A percentile compares a stretch with the other conserved stretches of the same genome.
Evolutionary conservation across 2,329 filamentous ascomycete species (phyloP).

Genomic region (Microsporum canis): DNA sequence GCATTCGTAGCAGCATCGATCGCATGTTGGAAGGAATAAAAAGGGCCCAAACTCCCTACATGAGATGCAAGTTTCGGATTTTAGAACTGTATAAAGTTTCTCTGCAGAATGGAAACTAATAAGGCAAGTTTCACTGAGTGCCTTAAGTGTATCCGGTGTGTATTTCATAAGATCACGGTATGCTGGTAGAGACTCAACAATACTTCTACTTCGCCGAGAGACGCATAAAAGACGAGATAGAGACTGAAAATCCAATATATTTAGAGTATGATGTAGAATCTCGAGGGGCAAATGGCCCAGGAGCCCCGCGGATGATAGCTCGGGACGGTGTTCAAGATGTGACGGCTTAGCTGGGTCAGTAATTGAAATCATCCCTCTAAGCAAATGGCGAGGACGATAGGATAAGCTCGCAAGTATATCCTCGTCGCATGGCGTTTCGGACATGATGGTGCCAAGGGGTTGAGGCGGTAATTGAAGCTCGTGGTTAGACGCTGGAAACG

Average conservation of each 20-base stretch:
- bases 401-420: background rate
- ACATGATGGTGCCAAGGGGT: background rate
- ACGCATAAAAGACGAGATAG: constrained; percentile 21
- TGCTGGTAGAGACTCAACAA: constrained; percentile 23
- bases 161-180: constrained; percentile 37
- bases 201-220: constrained; percentile 17
- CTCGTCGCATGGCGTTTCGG: background rate
- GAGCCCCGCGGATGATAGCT: background rate
- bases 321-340: background rate
- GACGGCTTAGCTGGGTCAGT: background rate
- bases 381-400: background rate
- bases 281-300: constrained; percentile 16
- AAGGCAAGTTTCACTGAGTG: constrained; percentile 18
- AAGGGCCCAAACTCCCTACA: constrained; percentile 23
- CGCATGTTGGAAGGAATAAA: constrained; percentile 25
- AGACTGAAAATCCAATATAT: constrained; percentile 18
- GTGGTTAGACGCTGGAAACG: no score
- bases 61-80: constrained; percentile 19
- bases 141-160: constrained; percentile 19
- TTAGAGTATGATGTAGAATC: constrained; percentile 19
- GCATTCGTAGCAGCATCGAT: constrained; percentile 24
- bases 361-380: background rate
- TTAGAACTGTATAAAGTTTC: constrained; percentile 16
- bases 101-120: constrained; percentile 17
- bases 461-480: no score